These are phyloP conservation scores for Aspergillus sp. DNA, from an alignment of 2,329 filamentous ascomycete species.

Conservation along the genomic window DNA sequence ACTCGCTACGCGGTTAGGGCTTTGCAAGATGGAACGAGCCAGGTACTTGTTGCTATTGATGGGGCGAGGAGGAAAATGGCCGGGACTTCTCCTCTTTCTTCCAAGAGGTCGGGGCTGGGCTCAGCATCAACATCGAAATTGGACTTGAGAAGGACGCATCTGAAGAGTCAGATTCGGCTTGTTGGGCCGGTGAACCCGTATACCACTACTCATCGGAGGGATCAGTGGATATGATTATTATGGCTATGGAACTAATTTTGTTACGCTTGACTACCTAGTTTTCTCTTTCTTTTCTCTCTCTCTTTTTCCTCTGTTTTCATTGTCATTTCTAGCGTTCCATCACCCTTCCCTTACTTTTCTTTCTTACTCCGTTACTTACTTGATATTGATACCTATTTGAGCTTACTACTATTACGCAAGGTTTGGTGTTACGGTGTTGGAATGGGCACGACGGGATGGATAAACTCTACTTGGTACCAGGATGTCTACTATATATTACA, in stretches of 20 bases:
- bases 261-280: too few species aligned
- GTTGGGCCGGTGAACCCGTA: slow-evolving; percentile 39
- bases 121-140: slow-evolving; percentile 26
- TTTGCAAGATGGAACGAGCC: slow-evolving; percentile 27
- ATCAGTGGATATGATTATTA: slow-evolving; percentile 31
- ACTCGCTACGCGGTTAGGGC: slow-evolving; percentile 26
- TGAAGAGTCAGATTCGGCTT: slow-evolving; percentile 44
- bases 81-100: background rate
- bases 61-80: slow-evolving; percentile 34
- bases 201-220: slow-evolving; percentile 20
- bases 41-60: slow-evolving; percentile 29
- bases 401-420: background rate
- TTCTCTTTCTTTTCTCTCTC: background rate
- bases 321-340: background rate
- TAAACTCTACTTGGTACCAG: background rate
- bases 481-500: background rate
- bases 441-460: background rate
- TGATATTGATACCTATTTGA: slow-evolving; percentile 13
- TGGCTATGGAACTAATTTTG: too few species aligned
- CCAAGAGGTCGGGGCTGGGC: background rate
- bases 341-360: background rate
- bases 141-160: slow-evolving; percentile 35
- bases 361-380: background rate
- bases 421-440: slow-evolving; percentile 14
- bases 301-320: background rate